Evolutionary conservation across 495 filamentous ascomycete species (phyloP), one percentile per base, ranked within the genome.

Genomic region (Penicillium arizonense): DNA sequence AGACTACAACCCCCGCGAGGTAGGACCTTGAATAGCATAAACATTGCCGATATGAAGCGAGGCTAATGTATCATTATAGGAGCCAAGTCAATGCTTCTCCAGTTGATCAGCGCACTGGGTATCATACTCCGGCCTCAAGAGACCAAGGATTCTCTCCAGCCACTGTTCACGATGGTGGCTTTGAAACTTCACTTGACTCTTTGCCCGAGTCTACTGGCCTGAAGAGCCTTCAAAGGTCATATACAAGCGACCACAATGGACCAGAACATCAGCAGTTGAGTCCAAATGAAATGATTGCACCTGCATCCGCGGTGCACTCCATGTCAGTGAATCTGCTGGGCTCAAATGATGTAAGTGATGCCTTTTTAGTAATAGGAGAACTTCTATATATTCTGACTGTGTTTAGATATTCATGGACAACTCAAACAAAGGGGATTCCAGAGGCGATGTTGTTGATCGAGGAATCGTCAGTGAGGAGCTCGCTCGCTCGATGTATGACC

Each of bases 291-390:
- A 72, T 74, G 72, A 74, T 75, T 35, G 72, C 72, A 7, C 72
- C 72, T 4, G 65, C 62, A 3, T 73, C 70, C 11, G 68, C 63
- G 3, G 63, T 72, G 44, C 72, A 75, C 47, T 72, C 70, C 7
- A 72, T 75, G 70, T 75, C 72, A 26, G 69, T 75, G 14, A 75
- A 74, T 20, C 56, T 75, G n/a, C 58, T 69, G 5, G 72, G 61
- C 5, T 62, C 68, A 12, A 66, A 65, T 30, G 60, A 66, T 55
- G 70, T 72, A 33, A 58, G 69, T 57, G 26, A 24, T 33, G 21
- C 1, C 16, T 13, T 0, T 6, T 21, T 23, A 12, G n/a, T 1
- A 20, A 5, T 23, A 14, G n/a, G 11, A 39, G 16, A 20, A 7
- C 3, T 6, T 30, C 18, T 1, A 40, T 26, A 7, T 11, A 32